Base-by-base conservation (phyloP, 208 protist genomes). In the Leishmania major region DNA sequence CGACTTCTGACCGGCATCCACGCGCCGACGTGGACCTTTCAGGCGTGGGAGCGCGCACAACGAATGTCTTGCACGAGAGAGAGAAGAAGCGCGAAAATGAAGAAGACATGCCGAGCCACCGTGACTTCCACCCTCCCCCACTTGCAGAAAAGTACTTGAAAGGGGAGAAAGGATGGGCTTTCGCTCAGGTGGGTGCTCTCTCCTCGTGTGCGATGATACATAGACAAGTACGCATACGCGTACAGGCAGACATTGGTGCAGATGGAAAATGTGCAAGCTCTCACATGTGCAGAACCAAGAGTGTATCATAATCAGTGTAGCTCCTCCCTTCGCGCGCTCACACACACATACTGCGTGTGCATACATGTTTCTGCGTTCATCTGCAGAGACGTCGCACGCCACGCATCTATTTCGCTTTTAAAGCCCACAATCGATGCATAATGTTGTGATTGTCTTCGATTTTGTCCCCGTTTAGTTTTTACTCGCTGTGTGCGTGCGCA, bases 391-490 rank as follows among this genome's bases (percentile, higher is more conserved):
- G 17, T 15, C 25, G 22, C 40, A 45, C 0, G 40, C 31, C 62
- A 53, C 37, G 17, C 13, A 47, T 78, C 28, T 60, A 81, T 75
- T 72, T 84, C 35, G 37, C 13, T 22, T 76, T 71, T 11, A 19
- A 25, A n/a, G 5, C 28, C 25, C 15, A 19, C 40, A 45, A 31
- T n/a, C 4, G 1, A 49, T 49, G 40, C 40, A 49, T 37, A 1
- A 35, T 2, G 5, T 28, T 28, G 11, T 51, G 17, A 13, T 31
- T n/a, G 51, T 73, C 17, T 51, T 73, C 43, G 45, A 51, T 77
- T 62, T 15, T 66, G 79, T 67, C 53, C 22, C 25, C 67, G 45
- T 85, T 74, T 75, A 51, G 43, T 13, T 64, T 60, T n/a, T 81
- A 35, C 13, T 51, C 77, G 55, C 11, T 72, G 1, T 15, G 43